phyloP scores from a whole-genome alignment of 257 asterid species.

The Apocynum venetum region DNA sequence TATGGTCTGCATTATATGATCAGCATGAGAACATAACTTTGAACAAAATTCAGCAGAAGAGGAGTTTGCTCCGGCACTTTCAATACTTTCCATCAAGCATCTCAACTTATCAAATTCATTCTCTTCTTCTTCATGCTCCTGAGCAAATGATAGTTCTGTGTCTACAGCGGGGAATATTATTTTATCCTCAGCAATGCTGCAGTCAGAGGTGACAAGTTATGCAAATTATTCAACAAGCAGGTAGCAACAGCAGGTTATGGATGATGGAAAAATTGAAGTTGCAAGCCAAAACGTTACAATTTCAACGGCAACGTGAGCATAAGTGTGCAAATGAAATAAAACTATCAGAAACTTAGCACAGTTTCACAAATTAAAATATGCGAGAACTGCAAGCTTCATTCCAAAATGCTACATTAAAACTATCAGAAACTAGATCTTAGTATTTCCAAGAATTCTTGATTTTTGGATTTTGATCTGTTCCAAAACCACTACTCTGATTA shows the following conservation, averaged over 20 bases:
- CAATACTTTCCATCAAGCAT: conserved; percentile 79
- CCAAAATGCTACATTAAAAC: not conserved
- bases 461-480: not conserved
- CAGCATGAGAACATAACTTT: conserved; percentile 79
- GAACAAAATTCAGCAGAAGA: conserved; percentile 78
- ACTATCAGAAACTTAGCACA: not conserved
- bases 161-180: conserved; percentile 94
- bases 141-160: conserved; percentile 79
- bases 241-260: conserved; percentile 12
- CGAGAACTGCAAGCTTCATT: not conserved
- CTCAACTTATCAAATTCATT: conserved; percentile 84
- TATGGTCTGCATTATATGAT: conserved; percentile 79
- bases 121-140: conserved; percentile 98
- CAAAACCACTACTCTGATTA: not conserved
- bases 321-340: not conserved
- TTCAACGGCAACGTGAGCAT: not conserved
- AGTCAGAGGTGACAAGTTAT: conserved; percentile 17
- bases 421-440: not conserved
- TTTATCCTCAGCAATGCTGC: conserved; percentile 99
- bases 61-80: conserved; percentile 84
- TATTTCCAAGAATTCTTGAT: not conserved
- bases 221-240: conserved; percentile 9
- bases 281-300: not conserved
- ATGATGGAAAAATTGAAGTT: conserved; percentile 5
- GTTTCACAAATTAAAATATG: not conserved